Base-by-base conservation (phyloP, 2,329 filamentous ascomycete genomes). In the Blastomyces gilchristii region DNA sequence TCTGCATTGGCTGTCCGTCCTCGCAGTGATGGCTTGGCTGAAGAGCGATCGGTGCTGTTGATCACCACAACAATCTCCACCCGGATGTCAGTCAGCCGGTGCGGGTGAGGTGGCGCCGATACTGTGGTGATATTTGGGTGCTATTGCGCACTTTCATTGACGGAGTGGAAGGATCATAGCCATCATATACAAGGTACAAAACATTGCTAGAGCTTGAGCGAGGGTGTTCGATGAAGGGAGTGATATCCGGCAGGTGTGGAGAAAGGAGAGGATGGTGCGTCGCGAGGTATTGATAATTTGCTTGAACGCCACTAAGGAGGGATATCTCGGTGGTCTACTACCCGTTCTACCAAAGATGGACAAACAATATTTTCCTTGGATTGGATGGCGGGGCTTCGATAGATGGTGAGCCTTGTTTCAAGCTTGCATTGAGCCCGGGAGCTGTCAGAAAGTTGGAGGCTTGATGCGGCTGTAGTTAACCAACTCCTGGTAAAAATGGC, bases 21-120 rank as follows among this genome's bases (percentile, higher is more conserved):
- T 49, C 43, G 57, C 28, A 47, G 43, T 49, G 49, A 14, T 34
- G 25, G 57, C 22, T 59, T 59, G 57, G 57, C 57, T 59, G 31
- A 8, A n/a, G 28, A 59, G 25, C 39, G 57, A 59, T 34, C 16
- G 25, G 56, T 5, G 37, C 14, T n/a, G 57, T 47, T 28, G 57
- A 59, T 59, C 43, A 37, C 22, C 25, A n/a, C 41, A 59, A 49
- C 41, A 58, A 58, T 58, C 56, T 47, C 37, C 56, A 34, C 43
- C 43, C 57, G 49, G 22, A 25, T 43, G n/a, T 22, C n/a, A 22
- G 49, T 59, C 28, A 34, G 56, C 54, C 45, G 37, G 16, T 11
- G 18, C 11, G 52, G 12, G 25, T 9, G 52, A 54, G 37, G 12
- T 37, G 2, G 52, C 28, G 52, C 25, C 52, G 25, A 5, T 34